Evolutionary conservation across 306 rosid genomes (phyloP), one percentile per base, ranked within the genome.

Genomic region (Morella rubra): DNA sequence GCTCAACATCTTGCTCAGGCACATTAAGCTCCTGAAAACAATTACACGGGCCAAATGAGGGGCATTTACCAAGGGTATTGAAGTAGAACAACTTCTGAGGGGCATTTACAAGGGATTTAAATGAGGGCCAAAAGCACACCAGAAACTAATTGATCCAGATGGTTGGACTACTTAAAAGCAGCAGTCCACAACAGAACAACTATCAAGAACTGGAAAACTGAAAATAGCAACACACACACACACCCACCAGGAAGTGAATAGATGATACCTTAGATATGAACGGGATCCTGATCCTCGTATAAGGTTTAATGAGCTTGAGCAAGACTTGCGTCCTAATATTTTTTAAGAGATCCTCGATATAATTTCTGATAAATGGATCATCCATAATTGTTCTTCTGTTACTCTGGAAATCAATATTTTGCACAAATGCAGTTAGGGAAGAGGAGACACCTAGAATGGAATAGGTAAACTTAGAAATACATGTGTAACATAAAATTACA

Each of bases 301-400:
- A 95, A 12, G 97, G 99, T 80, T 92, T 92, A 89, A 95, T 95
- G 54, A 95, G 97, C 86, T 95, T 95, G 67, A 95, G 97, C 82
- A 95, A 75, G 88, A 95, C 99, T 80, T 95, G 99, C 14, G 99
- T 95, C 83, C 99, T 90, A 53, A 95, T 91, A 85, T 95, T 95
- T 90, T 95, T 95, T 82, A 95, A 83, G 77, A 95, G 86, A 87
- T 95, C 99, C 86, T 95, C 99, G 65, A 95, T 95, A 78, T 95
- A 95, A 84, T 92, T 95, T 78, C 97, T 85, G 76, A 95, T 95
- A 82, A 95, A 95, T 27, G 88, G 97, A 82, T 95, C 98, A 68
- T 95, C 97, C 99, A 95, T 95, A 71, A 92, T 92, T 75, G 97
- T 92, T 86, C 89, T 89, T 85, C 99, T 89, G 85, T 95, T 92